phyloP scores from a whole-genome alignment of 257 asterid genomes.

The Penstemon eatonii region DNA sequence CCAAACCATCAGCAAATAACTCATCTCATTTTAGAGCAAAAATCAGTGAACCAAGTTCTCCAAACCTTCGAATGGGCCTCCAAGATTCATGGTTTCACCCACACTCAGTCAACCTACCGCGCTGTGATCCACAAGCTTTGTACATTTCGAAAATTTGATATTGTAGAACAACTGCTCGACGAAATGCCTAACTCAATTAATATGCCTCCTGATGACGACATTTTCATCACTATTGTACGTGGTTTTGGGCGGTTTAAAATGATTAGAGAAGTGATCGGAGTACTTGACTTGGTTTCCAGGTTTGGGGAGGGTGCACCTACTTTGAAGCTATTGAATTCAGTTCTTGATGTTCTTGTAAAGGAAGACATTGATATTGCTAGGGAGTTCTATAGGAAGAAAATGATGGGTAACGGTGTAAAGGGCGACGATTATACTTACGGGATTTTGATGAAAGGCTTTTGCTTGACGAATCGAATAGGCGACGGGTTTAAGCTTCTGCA shows the following conservation, averaged over 20 bases:
- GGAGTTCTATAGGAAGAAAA: constrained; percentile 78
- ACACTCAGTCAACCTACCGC: constrained; percentile 64
- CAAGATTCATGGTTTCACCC: constrained; percentile 57
- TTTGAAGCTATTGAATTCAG: constrained; percentile 68
- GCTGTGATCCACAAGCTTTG: constrained; percentile 84
- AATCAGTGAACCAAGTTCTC: constrained; percentile 63
- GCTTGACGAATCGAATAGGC: constrained; percentile 79
- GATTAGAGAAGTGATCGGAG: constrained; percentile 58
- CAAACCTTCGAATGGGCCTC: constrained; percentile 95
- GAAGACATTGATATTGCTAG: constrained; percentile 86
- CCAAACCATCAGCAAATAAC: constrained; percentile 67
- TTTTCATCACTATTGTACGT: constrained; percentile 70
- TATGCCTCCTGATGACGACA: constrained; percentile 62
- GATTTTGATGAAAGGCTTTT: constrained; percentile 92
- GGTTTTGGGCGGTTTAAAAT: constrained; percentile 74
- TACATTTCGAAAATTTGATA: constrained; percentile 48
- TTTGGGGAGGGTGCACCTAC: constrained; percentile 59
- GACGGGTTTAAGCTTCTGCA: constrained; percentile 89
- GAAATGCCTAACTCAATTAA: constrained; percentile 78
- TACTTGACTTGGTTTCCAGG: constrained; percentile 57
- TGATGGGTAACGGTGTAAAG: constrained; percentile 61
- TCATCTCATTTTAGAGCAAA: constrained; percentile 72
- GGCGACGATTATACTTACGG: constrained; percentile 87
- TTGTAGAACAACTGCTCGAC: constrained; percentile 62
- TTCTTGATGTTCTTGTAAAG: constrained; percentile 91